Evolutionary conservation across 2,329 filamentous ascomycete genomes (phyloP).

Genomic region (Trichoderma simmonsii): DNA sequence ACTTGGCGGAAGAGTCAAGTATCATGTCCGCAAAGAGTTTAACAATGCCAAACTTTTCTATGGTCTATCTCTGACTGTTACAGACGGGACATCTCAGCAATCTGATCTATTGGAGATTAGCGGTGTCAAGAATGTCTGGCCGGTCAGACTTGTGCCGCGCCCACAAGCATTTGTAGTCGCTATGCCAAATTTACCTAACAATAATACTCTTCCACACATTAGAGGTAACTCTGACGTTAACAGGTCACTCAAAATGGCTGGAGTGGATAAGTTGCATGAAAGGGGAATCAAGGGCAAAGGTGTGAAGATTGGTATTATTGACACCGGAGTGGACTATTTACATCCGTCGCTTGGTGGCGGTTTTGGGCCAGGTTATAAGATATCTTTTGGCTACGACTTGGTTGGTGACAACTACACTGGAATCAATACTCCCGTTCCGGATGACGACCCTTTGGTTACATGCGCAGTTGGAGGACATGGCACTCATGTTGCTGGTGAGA

Average conservation of each 20-base stretch:
- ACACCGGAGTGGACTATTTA: not conserved
- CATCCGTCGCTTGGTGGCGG: not conserved
- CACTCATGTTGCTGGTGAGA: not conserved
- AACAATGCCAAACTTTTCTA: not conserved
- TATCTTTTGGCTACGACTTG: not conserved
- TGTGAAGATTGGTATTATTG: not conserved
- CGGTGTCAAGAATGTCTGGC: slow-evolving; percentile 49
- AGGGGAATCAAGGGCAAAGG: too few relatives aligned
- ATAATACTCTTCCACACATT: too few relatives aligned
- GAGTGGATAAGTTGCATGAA: too few relatives aligned
- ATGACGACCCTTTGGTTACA: not conserved
- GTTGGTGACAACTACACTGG: not conserved
- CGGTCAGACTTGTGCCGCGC: slow-evolving; percentile 42
- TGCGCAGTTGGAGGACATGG: not conserved
- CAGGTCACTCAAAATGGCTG: too few relatives aligned
- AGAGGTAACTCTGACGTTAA: too few relatives aligned
- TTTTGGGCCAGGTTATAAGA: not conserved
- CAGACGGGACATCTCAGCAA: not conserved
- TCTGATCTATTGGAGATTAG: not conserved
- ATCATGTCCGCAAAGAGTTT: not conserved
- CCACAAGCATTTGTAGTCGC: not conserved
- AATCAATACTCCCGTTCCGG: not conserved
- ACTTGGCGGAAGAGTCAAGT: not conserved
- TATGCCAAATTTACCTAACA: too few relatives aligned
- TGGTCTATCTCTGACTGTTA: not conserved